A percentile compares a stretch with the other conserved stretches of the same genome.
Evolutionary conservation across 768 basidiomycete species (phyloP).

Genomic region (Galerina sulciceps): DNA sequence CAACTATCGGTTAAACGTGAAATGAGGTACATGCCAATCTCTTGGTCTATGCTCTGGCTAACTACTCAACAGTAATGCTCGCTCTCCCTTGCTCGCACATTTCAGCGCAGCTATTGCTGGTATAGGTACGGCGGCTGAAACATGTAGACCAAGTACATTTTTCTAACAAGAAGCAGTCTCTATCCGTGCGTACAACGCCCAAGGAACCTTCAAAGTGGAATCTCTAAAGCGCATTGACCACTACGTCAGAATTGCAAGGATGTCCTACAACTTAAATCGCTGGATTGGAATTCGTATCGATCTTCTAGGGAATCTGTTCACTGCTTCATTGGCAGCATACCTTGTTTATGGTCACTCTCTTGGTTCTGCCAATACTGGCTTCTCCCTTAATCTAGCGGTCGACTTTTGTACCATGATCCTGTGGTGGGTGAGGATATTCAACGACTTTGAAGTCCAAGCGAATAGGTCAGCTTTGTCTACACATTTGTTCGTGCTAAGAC

Average conservation of each 20-base stretch:
- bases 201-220: conserved; percentile 48
- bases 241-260: conserved; percentile 48
- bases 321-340: conserved; percentile 57
- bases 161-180: conserved; percentile 34
- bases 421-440: conserved; percentile 46
- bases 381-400: conserved; percentile 64
- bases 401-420: conserved; percentile 61
- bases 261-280: conserved; percentile 53
- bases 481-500: not conserved
- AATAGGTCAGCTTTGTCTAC: conserved; percentile 25
- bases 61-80: conserved; percentile 12
- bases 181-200: conserved; percentile 68
- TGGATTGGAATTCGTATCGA: conserved; percentile 58
- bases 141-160: not conserved
- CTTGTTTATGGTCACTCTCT: conserved; percentile 49
- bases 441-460: conserved; percentile 46
- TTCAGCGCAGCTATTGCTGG: conserved; percentile 51
- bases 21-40: conserved; percentile 22
- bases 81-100: conserved; percentile 22
- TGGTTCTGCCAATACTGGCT: conserved; percentile 47
- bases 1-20: conserved; percentile 49
- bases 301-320: conserved; percentile 58
- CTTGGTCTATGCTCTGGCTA: no score
- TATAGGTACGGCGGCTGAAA: conserved; percentile 37
- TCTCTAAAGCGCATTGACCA: conserved; percentile 55